Base-by-base conservation (phyloP, 140 eudicot genomes). In the Flaveria floridana region DNA sequence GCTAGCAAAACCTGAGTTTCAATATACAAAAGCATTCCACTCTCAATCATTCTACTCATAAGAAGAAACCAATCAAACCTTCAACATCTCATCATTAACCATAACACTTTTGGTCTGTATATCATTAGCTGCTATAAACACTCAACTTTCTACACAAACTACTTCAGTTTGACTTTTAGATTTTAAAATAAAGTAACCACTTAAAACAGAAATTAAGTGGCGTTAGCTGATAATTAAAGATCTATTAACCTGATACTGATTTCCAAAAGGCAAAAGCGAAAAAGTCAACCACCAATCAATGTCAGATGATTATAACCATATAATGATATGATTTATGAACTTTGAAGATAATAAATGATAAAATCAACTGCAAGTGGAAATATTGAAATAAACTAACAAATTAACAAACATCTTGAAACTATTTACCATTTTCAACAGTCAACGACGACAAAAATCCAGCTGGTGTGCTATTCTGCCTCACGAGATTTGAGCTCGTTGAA, bases 401-500 rank as follows among this genome's bases (percentile, higher is more conserved):
- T 44, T 44, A 44, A 44, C 50, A 44, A 68, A 57, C 41, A 79
- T 65, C 44, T 64, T 70, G 76, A 51, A 62, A 61, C 50, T 65
- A 46, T 69, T 75, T 82, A 91, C 97, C 96, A 80, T 78, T 83
- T 44, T 81, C 84, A 68, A 9, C 50, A 3, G 80, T 79, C 82
- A 86, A 78, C 39, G 79, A 66, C 15, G 88, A 79, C 70, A 85
- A 68, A 80, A 91, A 86, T 72, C 97, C 97, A 78, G 89, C 93
- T 28, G 97, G 97, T 50, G 97, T 85, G 62, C 97, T 91, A 75
- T 79, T 88, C 74, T 88, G 97, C 74, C 97, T 82, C 3, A 82
- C 57, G 59, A 88, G 88, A 85, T 78, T 83, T 15, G 81, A 80
- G 16, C 11, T 64, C 5, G 70, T 34, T 16, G 85, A 81, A 78